Conservation (phyloP, 108 stramenopile species). For the Cyclostephanos tholiformis region DNA sequence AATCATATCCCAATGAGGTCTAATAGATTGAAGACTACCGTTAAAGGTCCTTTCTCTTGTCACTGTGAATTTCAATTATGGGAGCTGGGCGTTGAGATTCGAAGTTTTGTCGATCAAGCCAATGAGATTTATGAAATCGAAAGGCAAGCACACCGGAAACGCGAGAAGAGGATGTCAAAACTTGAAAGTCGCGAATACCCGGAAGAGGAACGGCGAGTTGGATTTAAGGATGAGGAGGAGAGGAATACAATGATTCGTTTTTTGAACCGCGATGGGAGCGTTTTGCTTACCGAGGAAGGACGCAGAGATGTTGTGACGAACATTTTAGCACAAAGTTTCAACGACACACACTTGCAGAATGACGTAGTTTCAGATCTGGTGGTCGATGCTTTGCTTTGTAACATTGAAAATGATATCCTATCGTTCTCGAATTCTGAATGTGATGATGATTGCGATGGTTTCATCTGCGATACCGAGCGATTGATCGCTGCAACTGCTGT, state of each 20-base stretch:
- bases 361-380: neutral
- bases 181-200: neutral
- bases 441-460: constrained; percentile 15
- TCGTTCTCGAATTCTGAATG: constrained; percentile 9
- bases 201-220: neutral
- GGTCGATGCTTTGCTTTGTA: constrained; percentile 6
- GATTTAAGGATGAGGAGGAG: neutral
- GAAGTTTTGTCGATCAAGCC: constrained; percentile 35
- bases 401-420: constrained; percentile 28
- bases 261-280: constrained; percentile 12
- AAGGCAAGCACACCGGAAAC: constrained; percentile 25
- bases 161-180: constrained; percentile 5
- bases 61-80: constrained; percentile 30
- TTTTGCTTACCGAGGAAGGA: constrained; percentile 28
- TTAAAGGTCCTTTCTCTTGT: constrained; percentile 2
- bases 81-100: constrained; percentile 42
- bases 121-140: constrained; percentile 33
- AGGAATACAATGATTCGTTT: neutral
- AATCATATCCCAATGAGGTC: neutral
- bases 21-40: neutral
- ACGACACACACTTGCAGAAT: constrained; percentile 1
- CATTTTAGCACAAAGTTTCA: constrained; percentile 15
- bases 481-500: constrained; percentile 57
- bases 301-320: constrained; percentile 21
- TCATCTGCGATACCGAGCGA: constrained; percentile 61